Evolutionary conservation across 495 filamentous ascomycete genomes (phyloP).

Genomic region (Penicillium macrosclerotiorum): DNA sequence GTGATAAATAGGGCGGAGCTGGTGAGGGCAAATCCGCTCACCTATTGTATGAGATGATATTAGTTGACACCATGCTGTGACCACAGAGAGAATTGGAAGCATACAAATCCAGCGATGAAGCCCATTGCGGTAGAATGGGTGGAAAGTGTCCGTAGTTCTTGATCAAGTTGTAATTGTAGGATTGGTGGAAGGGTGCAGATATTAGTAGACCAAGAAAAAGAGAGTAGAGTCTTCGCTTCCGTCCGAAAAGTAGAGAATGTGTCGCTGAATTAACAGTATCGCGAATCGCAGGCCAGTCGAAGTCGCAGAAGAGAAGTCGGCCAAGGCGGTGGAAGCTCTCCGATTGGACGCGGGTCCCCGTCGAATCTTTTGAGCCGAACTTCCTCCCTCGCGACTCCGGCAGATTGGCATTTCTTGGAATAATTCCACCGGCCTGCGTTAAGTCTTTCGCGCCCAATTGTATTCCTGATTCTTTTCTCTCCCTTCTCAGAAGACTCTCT

Average conservation of each 20-base stretch:
- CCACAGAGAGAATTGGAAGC: constrained; percentile 32
- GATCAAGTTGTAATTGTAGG: not conserved
- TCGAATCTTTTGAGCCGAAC: constrained; percentile 40
- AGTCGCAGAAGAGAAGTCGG: constrained; percentile 20
- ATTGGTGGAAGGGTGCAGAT: too few species aligned
- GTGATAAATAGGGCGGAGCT: constrained; percentile 78
- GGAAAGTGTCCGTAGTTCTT: not conserved
- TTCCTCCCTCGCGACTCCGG: constrained; percentile 13
- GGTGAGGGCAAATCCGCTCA: constrained; percentile 84
- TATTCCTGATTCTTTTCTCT: not conserved
- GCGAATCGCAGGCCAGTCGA: constrained; percentile 1
- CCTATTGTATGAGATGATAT: too few species aligned
- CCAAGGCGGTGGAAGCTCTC: constrained; percentile 32
- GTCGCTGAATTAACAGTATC: not conserved
- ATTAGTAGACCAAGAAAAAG: too few species aligned
- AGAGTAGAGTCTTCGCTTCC: too few species aligned
- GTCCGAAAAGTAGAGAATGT: too few species aligned
- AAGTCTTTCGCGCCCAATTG: not conserved
- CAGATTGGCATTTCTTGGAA: not conserved
- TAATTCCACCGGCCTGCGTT: not conserved
- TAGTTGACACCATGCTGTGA: too few species aligned
- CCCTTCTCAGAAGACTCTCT: too few species aligned
- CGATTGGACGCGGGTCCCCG: constrained; percentile 39
- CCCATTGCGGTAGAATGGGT: constrained; percentile 51
- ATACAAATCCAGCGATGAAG: constrained; percentile 79